Base-by-base conservation (phyloP, 2,329 filamentous ascomycete species). In the Xenoacremonium recifei region DNA sequence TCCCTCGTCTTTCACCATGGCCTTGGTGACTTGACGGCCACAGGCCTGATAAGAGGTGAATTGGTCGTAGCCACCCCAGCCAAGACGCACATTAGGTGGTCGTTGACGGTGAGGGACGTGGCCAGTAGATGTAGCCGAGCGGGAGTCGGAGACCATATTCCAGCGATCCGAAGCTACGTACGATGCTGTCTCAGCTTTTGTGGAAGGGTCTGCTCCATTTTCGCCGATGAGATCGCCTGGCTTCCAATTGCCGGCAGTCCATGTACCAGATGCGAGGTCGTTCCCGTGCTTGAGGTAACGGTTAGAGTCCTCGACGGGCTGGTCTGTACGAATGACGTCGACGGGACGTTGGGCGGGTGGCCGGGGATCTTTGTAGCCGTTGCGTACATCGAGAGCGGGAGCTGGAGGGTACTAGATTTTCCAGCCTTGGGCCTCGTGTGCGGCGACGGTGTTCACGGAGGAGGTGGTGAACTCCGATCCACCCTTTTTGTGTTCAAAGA, bases 61-160 rank as follows among this genome's bases (percentile, higher is more conserved):
- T 4, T 37, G 12, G 19, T 47, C 39, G 21, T 45, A 48, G 31
- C 39, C 46, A 23, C 47, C 47, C 43, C 43, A 49, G 36, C 43
- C 47, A 9, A 33, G 18, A 21, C 40, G 20, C 7, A 47, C 47
- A 16, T 37, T 20, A 13, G 25, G 18, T 16, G 43, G 44, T 27
- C 47, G 36, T 19, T 42, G 18, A 37, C 23, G n/a, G 12, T 19
- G 35, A 15, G 29, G 9, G 31, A 45, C 21, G 21, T 48, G 45
- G 13, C 45, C 42, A 6, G 38, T 35, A 16, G 45, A 45, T 29
- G 45, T 48, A 19, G 43, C 43, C 16, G 29, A 23, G 15, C 38
- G 38, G 16, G 12, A n/a, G n/a, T 45, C 38, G 12, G 38, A 16
- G 10, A 45, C 6, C 18, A 34, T 32, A 29, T 41, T 17, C 43